These are phyloP conservation scores for Naganishia antarctica DNA, from an alignment of 768 basidiomycete genomes.

Conservation along the genomic window DNA sequence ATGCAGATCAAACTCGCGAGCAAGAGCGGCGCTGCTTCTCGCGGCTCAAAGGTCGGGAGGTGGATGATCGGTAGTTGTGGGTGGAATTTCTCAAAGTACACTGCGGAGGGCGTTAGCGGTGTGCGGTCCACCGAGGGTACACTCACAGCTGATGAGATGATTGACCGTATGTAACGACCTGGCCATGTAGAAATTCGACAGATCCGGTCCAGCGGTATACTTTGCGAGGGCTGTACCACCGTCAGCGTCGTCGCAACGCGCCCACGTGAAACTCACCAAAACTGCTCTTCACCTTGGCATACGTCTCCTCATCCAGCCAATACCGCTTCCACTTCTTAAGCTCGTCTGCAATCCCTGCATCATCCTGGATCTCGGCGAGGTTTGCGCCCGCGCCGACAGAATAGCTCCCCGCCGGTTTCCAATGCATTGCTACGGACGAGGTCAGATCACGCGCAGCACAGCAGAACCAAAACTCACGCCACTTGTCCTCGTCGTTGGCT, in stretches of 20 bases:
- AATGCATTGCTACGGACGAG: slow-evolving; percentile 18
- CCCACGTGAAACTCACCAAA: slow-evolving; percentile 21
- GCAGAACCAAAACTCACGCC: slow-evolving; percentile 12
- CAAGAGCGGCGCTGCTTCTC: slow-evolving; percentile 15
- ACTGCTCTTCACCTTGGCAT: slow-evolving; percentile 21
- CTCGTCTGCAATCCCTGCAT: slow-evolving; percentile 8
- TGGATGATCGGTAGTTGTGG: slow-evolving; percentile 21
- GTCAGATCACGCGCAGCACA: not conserved
- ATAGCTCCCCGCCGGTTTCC: slow-evolving; percentile 25
- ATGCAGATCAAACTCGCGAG: slow-evolving; percentile 22
- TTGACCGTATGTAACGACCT: slow-evolving; percentile 22
- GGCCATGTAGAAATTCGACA: slow-evolving; percentile 23
- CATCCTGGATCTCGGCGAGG: slow-evolving; percentile 17
- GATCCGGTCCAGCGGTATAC: slow-evolving; percentile 22
- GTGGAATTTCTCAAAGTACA: slow-evolving; percentile 24
- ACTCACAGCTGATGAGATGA: slow-evolving; percentile 24
- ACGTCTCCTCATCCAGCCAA: slow-evolving; percentile 22
- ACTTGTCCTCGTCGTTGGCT: slow-evolving; percentile 23
- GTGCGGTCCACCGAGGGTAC: not conserved
- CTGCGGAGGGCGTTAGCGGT: not conserved
- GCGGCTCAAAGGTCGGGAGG: slow-evolving; percentile 21
- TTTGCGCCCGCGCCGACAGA: slow-evolving; percentile 10
- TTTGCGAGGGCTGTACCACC: slow-evolving; percentile 16
- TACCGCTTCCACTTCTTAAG: slow-evolving; percentile 16
- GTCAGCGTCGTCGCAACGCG: not conserved